These are phyloP conservation scores for Rutidosis leptorrhynchoides DNA, from an alignment of 129 eudicot species.

Conservation along the genomic window DNA sequence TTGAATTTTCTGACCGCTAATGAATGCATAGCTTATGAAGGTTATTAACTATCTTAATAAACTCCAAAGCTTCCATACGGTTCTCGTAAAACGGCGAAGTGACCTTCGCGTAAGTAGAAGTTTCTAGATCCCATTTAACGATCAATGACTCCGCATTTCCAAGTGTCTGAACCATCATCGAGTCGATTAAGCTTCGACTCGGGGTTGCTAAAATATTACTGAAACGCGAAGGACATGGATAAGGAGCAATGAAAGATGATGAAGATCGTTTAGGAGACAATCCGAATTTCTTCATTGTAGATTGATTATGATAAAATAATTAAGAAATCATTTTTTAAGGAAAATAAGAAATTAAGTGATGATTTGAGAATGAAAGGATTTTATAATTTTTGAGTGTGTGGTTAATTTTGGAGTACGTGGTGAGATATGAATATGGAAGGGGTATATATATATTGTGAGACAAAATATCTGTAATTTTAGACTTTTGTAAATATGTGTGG, in stretches of 20 bases:
- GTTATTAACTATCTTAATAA: slow-evolving; percentile 44
- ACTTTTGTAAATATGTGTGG: background rate
- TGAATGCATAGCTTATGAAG: slow-evolving; percentile 61
- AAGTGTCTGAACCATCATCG: slow-evolving; percentile 43
- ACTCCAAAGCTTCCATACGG: slow-evolving; percentile 50
- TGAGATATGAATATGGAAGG: background rate
- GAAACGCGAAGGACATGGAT: slow-evolving; percentile 45
- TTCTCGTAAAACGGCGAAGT: slow-evolving; percentile 62
- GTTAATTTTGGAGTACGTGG: background rate
- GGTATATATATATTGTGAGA: slow-evolving; percentile 8
- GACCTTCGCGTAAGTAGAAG: slow-evolving; percentile 46
- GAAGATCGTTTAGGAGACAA: slow-evolving; percentile 32
- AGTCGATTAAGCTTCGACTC: slow-evolving; percentile 40
- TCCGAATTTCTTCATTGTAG: slow-evolving; percentile 31
- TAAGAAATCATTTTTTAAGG: too few species aligned
- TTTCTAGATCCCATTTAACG: slow-evolving; percentile 56
- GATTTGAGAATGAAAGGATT: background rate
- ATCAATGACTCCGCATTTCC: slow-evolving; percentile 47
- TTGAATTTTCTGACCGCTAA: slow-evolving; percentile 36
- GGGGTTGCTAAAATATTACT: slow-evolving; percentile 37
- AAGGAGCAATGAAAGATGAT: slow-evolving; percentile 36
- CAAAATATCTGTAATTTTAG: background rate
- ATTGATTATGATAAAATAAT: background rate
- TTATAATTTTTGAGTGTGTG: background rate
- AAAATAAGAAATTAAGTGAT: background rate